phyloP scores from a whole-genome alignment of 352 stramenopile species.

The Peronosclerospora sorghi region DNA sequence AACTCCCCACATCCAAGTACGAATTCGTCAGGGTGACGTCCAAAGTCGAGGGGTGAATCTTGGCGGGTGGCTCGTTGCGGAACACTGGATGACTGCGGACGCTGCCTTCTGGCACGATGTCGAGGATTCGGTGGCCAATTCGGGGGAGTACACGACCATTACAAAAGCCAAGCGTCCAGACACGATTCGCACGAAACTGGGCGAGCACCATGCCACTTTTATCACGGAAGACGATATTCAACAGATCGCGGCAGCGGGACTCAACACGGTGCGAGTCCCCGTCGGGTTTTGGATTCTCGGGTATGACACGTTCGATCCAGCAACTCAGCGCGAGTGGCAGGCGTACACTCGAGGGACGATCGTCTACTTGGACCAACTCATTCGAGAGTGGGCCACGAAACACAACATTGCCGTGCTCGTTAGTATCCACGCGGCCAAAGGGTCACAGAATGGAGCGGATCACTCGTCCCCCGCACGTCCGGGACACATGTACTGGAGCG shows the following conservation, averaged over 20 bases:
- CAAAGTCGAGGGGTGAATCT: constrained; percentile 63
- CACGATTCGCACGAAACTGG: constrained; percentile 26
- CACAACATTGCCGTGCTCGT: constrained; percentile 48
- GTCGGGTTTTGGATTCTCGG: constrained; percentile 47
- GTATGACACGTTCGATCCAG: constrained; percentile 25
- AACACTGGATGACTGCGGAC: constrained; percentile 68
- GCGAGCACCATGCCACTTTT: constrained; percentile 43
- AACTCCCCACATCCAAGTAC: constrained; percentile 17
- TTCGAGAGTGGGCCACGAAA: constrained; percentile 31
- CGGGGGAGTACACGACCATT: constrained; percentile 62
- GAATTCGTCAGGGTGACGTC: constrained; percentile 26
- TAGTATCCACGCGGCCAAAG: constrained; percentile 38
- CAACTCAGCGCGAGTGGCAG: constrained; percentile 24
- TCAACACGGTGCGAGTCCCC: constrained; percentile 53
- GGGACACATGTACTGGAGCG: constrained; percentile 37
- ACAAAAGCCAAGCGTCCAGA: constrained; percentile 26
- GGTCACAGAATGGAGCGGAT: constrained; percentile 41
- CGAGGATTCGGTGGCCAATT: constrained; percentile 18
- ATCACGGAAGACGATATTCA: constrained; percentile 56
- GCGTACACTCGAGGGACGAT: constrained; percentile 28
- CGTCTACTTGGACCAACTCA: constrained; percentile 33
- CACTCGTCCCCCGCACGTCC: constrained; percentile 26
- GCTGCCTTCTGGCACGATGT: constrained; percentile 49
- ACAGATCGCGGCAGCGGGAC: constrained; percentile 30
- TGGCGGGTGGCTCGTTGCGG: constrained; percentile 68